Evolutionary conservation across 1,284 basidiomycete species (phyloP).

Genomic region (Sanghuangporus weigelae): DNA sequence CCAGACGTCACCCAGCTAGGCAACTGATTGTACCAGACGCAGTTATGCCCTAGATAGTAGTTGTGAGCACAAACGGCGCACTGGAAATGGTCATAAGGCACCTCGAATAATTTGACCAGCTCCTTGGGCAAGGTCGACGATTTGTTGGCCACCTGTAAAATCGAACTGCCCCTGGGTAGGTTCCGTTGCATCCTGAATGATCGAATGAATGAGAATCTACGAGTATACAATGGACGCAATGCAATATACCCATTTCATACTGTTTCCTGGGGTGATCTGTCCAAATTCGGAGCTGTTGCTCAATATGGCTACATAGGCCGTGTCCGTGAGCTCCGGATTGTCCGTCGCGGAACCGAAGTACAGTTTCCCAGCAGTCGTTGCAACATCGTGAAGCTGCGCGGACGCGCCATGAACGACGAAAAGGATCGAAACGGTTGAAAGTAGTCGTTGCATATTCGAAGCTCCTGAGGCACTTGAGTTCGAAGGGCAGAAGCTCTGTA

Average conservation of each 20-base stretch:
- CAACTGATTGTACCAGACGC: slow-evolving; percentile 24
- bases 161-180: slow-evolving; percentile 24
- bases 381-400: slow-evolving; percentile 18
- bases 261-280: slow-evolving; percentile 34
- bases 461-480: background rate
- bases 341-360: slow-evolving; percentile 26
- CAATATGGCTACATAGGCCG: slow-evolving; percentile 22
- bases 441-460: background rate
- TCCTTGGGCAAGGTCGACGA: slow-evolving; percentile 25
- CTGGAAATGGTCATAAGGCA: background rate
- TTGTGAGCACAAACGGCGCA: background rate
- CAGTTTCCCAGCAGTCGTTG: slow-evolving; percentile 22
- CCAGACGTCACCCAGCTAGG: slow-evolving; percentile 23
- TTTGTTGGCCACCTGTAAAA: slow-evolving; percentile 25
- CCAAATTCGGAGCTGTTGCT: slow-evolving; percentile 29
- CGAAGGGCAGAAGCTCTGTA: background rate
- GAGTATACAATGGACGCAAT: background rate
- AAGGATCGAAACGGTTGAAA: background rate
- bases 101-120: slow-evolving; percentile 20
- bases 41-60: slow-evolving; percentile 14
- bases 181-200: slow-evolving; percentile 18
- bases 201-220: background rate
- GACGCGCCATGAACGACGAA: background rate
- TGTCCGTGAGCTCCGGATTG: slow-evolving; percentile 23
- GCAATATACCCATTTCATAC: slow-evolving; percentile 32